These are phyloP conservation scores for Xeromyces bisporus DNA, from an alignment of 495 filamentous ascomycete genomes.

Conservation along the genomic window DNA sequence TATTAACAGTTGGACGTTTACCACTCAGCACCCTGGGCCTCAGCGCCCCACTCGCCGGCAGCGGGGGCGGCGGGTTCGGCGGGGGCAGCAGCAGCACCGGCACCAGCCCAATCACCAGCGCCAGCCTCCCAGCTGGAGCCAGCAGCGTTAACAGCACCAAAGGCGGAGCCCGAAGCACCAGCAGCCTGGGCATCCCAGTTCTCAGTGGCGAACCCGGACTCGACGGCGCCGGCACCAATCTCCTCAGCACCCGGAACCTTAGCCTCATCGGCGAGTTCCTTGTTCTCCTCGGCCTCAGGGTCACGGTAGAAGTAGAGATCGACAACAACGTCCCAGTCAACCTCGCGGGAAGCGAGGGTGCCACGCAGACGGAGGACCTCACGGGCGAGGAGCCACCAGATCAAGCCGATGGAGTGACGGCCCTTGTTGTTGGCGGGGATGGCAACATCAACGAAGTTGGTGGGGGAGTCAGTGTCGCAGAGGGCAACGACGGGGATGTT, in stretches of 20 bases:
- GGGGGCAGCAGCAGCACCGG: slow-evolving; percentile 33
- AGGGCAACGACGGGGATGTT: slow-evolving; percentile 99
- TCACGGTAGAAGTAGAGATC: slow-evolving; percentile 99
- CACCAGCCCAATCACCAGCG: slow-evolving; percentile 55
- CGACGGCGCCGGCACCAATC: slow-evolving; percentile 60
- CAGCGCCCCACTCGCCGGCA: slow-evolving; percentile 54
- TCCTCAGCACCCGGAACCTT: slow-evolving; percentile 68
- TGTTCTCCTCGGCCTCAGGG: slow-evolving; percentile 93
- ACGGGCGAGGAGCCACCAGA: slow-evolving; percentile 99
- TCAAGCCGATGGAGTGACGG: slow-evolving; percentile 89
- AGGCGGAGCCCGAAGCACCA: slow-evolving; percentile 41
- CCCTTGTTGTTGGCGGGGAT: slow-evolving; percentile 99
- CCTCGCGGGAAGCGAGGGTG: slow-evolving; percentile 82
- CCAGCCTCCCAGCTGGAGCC: slow-evolving; percentile 67
- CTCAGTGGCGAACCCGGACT: slow-evolving; percentile 58
- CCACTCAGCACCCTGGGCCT: slow-evolving; percentile 44
- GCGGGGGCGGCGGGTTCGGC: too few species aligned
- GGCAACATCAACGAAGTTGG: slow-evolving; percentile 98
- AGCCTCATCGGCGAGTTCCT: slow-evolving; percentile 62
- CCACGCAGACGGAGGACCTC: slow-evolving; percentile 97
- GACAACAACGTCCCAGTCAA: slow-evolving; percentile 95
- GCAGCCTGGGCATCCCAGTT: slow-evolving; percentile 40
- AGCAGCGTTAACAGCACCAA: slow-evolving; percentile 43
- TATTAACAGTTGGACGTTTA: slow-evolving; percentile 32
- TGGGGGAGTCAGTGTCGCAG: slow-evolving; percentile 97